Percentiles rank a stretch among this genome's conserved stretches.
Conservation (phyloP, 129 eudicot genomes). For the Arctium lappa region DNA sequence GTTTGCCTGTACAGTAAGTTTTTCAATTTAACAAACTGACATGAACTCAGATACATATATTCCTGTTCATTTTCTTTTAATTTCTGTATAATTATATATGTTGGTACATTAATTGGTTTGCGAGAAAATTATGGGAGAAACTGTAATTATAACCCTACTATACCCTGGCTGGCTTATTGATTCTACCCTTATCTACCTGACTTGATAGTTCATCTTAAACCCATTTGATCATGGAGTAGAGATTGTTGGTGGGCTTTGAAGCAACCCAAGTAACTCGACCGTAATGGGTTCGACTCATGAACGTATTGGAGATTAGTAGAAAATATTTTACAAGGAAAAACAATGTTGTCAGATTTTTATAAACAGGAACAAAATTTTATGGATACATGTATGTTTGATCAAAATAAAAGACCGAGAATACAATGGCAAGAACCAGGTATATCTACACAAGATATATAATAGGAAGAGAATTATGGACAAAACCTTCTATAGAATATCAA, state of each 20-base stretch:
- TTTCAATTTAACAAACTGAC: slow-evolving; percentile 24
- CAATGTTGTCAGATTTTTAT: too few relatives aligned
- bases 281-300: too few relatives aligned
- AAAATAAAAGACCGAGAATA: too few relatives aligned
- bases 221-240: not conserved
- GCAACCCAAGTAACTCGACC: not conserved
- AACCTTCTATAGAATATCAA: too few relatives aligned
- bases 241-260: not conserved
- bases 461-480: too few relatives aligned
- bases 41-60: slow-evolving; percentile 14
- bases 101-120: slow-evolving; percentile 12
- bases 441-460: too few relatives aligned
- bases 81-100: slow-evolving; percentile 18
- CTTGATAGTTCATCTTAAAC: not conserved
- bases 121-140: slow-evolving; percentile 6
- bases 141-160: not conserved
- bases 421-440: too few relatives aligned
- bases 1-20: slow-evolving; percentile 45
- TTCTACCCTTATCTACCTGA: not conserved
- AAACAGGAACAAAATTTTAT: too few relatives aligned
- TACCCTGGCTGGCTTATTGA: not conserved
- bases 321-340: too few relatives aligned
- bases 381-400: too few relatives aligned
- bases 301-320: too few relatives aligned
- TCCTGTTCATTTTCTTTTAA: not conserved